Evolutionary conservation across 805 yeast species (phyloP).

Genomic region (Candida adriatica): DNA sequence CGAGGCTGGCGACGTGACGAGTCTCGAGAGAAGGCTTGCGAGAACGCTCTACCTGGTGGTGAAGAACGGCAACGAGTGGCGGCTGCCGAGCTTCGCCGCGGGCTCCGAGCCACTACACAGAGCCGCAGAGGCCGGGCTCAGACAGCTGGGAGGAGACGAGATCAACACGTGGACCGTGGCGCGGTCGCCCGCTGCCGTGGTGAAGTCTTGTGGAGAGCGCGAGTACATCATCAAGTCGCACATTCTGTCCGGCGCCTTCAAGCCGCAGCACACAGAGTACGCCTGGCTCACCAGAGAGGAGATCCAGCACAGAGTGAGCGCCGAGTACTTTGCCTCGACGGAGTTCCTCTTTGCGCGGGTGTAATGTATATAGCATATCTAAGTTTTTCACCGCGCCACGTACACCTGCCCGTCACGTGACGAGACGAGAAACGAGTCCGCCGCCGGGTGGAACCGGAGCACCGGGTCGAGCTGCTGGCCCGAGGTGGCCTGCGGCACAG

Average conservation of each 20-base stretch:
- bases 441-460: conserved; percentile 28
- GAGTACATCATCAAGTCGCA: conserved; percentile 83
- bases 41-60: conserved; percentile 74
- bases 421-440: conserved; percentile 21
- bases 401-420: conserved; percentile 19
- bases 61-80: conserved; percentile 52
- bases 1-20: conserved; percentile 45
- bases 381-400: no score
- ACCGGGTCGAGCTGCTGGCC: conserved; percentile 20
- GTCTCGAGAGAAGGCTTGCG: conserved; percentile 74
- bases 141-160: conserved; percentile 61
- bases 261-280: conserved; percentile 39
- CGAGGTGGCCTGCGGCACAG: conserved; percentile 14
- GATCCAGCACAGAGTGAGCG: conserved; percentile 43
- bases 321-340: conserved; percentile 50
- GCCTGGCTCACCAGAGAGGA: conserved; percentile 88
- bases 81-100: conserved; percentile 62
- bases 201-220: conserved; percentile 36
- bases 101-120: conserved; percentile 48
- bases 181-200: conserved; percentile 71
- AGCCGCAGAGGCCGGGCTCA: conserved; percentile 70
- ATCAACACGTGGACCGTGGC: conserved; percentile 92
- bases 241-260: conserved; percentile 77
- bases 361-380: no score
- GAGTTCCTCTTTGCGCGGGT: conserved; percentile 31